These are phyloP conservation scores for Tolypocladium tundrense DNA, from an alignment of 2,329 filamentous ascomycete species.

Conservation along the genomic window DNA sequence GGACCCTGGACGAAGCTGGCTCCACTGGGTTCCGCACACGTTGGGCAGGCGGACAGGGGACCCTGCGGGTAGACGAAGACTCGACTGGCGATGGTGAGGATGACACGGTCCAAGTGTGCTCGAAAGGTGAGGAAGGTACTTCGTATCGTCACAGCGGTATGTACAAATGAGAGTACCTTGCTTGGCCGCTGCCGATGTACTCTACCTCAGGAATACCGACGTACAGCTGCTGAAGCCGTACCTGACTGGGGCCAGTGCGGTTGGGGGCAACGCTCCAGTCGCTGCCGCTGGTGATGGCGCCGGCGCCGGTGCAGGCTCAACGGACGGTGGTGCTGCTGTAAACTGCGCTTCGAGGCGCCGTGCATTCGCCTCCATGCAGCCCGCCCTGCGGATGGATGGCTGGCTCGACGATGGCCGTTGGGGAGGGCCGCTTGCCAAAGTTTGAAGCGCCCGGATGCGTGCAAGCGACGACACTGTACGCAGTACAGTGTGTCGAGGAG, in stretches of 20 bases:
- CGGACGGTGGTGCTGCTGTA: not conserved
- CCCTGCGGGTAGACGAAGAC: not conserved
- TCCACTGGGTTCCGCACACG: slow-evolving; percentile 1
- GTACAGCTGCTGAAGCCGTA: not conserved
- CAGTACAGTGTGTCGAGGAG: not conserved
- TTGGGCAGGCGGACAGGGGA: not conserved
- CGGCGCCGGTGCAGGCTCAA: not conserved
- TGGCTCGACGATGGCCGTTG: not conserved
- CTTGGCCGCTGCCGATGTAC: not conserved
- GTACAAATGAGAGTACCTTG: not conserved
- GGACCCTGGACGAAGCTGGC: not conserved
- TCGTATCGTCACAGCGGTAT: not conserved
- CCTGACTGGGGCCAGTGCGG: not conserved
- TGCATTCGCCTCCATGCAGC: not conserved
- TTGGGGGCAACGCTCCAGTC: not conserved
- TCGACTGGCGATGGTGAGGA: not conserved
- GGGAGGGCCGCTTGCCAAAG: not conserved
- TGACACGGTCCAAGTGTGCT: not conserved
- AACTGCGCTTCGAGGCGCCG: not conserved
- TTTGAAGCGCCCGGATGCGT: not conserved
- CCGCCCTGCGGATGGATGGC: not conserved
- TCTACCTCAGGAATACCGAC: not conserved
- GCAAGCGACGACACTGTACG: not conserved
- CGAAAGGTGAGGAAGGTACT: not conserved
- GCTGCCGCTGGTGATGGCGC: not conserved